A percentile compares a stretch with the other conserved stretches of the same genome.
These are phyloP conservation scores for Plasmopara muralis DNA, from an alignment of 352 stramenopile species.

Conservation along the genomic window DNA sequence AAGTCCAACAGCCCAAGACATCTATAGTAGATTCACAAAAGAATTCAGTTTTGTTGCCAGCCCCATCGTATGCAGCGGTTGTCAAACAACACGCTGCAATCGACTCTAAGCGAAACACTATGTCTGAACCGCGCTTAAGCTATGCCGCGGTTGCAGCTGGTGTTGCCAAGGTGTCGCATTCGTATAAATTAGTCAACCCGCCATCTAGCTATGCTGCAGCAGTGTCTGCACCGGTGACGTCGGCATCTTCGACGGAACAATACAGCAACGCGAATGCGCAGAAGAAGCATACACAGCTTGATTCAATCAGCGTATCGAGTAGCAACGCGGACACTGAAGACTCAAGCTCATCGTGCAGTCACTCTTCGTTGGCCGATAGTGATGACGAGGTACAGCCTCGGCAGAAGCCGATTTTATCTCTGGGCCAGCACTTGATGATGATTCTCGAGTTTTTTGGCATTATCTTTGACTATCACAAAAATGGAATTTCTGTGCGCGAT, in stretches of 20 bases:
- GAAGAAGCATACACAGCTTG: constrained; percentile 19
- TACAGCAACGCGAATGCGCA: constrained; percentile 9
- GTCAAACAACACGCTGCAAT: constrained; percentile 30
- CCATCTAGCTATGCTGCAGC: constrained; percentile 66
- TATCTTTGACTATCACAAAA: constrained; percentile 81
- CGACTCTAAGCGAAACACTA: constrained; percentile 9
- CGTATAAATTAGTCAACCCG: constrained; percentile 12
- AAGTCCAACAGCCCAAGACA: constrained; percentile 2
- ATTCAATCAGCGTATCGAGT: constrained; percentile 66
- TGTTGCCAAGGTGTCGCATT: constrained; percentile 39
- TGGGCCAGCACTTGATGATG: constrained; percentile 67
- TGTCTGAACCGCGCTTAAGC: constrained; percentile 39
- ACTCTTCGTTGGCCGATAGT: constrained; percentile 44
- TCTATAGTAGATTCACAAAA: constrained; percentile 3
- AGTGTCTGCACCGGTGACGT: constrained; percentile 32
- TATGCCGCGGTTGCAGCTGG: constrained; percentile 69
- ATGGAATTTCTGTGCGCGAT: constrained; percentile 76
- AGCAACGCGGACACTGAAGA: constrained; percentile 80
- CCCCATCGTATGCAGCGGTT: constrained; percentile 53
- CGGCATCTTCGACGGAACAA: constrained; percentile 12
- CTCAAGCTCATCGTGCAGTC: constrained; percentile 43
- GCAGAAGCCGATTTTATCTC: constrained; percentile 26
- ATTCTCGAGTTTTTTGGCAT: constrained; percentile 84
- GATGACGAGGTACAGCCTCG: constrained; percentile 33
- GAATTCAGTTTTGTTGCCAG: constrained; percentile 16